Evolutionary conservation across 164 flowering plant species (phyloP).

Genomic region (Paratinospora sagittata): DNA sequence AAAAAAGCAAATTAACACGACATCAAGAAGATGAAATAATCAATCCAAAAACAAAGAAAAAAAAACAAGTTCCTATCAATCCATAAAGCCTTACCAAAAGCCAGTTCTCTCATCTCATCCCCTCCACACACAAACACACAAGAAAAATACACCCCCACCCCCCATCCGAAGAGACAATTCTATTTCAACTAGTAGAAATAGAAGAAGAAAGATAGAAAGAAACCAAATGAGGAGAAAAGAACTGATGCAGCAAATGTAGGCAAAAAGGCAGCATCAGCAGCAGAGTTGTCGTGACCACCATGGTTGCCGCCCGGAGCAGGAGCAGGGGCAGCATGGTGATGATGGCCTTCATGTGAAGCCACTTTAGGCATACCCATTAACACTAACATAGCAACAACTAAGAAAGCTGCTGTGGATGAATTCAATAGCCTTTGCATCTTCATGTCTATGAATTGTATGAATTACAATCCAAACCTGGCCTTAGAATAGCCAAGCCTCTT

Average conservation of each 20-base stretch:
- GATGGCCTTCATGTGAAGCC: constrained; percentile 16
- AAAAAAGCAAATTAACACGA: neutral
- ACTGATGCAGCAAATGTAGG: neutral
- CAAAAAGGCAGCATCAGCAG: neutral
- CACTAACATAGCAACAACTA: constrained; percentile 6
- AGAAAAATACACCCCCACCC: neutral
- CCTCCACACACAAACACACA: neutral
- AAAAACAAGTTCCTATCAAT: neutral
- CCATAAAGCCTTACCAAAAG: neutral
- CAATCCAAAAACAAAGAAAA: neutral
- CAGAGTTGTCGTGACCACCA: neutral
- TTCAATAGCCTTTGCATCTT: neutral
- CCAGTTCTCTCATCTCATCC: neutral
- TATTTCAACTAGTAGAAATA: constrained; percentile 1
- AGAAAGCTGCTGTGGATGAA: neutral
- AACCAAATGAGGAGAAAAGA: constrained; percentile 2
- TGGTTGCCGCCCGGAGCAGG: neutral
- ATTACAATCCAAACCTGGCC: neutral
- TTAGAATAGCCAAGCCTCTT: neutral
- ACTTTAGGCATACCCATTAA: constrained; percentile 8
- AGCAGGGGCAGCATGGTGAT: constrained; percentile 5
- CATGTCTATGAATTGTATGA: neutral
- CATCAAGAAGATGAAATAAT: neutral
- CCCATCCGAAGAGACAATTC: neutral
- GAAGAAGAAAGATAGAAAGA: neutral